A percentile compares a stretch with the other conserved stretches of the same genome.
These are phyloP conservation scores for Pseudocercospora ulei DNA, from an alignment of 2,329 filamentous ascomycete species.

Conservation along the genomic window DNA sequence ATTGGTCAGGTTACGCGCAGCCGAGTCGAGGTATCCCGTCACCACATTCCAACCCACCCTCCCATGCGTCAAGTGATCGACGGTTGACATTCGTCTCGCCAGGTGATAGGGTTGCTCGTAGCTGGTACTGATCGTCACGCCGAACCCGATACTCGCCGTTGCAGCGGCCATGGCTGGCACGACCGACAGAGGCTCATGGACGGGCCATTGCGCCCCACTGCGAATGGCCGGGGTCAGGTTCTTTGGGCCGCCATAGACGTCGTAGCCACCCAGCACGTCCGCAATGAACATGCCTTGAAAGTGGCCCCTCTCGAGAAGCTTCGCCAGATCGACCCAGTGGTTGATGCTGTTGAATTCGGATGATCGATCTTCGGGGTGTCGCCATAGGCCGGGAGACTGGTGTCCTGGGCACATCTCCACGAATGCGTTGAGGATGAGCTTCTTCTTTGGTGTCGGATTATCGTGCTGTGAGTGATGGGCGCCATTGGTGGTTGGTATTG, in stretches of 20 bases:
- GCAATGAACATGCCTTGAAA: slow-evolving; percentile 60
- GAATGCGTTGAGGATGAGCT: slow-evolving; percentile 39
- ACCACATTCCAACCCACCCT: slow-evolving; percentile 45
- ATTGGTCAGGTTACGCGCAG: slow-evolving; percentile 52
- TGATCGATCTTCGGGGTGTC: slow-evolving; percentile 55
- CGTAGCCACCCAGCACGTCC: slow-evolving; percentile 57
- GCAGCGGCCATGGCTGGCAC: slow-evolving; percentile 59
- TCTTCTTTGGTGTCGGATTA: slow-evolving; percentile 30
- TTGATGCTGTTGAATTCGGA: slow-evolving; percentile 51
- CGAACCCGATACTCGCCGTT: slow-evolving; percentile 58
- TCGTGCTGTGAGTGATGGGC: neutral
- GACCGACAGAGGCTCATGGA: slow-evolving; percentile 57
- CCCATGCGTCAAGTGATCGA: slow-evolving; percentile 55
- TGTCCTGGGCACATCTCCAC: slow-evolving; percentile 40
- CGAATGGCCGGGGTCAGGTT: slow-evolving; percentile 52
- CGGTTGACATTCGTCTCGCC: slow-evolving; percentile 54
- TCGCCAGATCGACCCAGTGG: slow-evolving; percentile 53
- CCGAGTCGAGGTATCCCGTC: slow-evolving; percentile 58
- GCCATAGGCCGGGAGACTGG: slow-evolving; percentile 51
- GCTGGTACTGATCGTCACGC: slow-evolving; percentile 57
- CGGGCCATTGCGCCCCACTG: slow-evolving; percentile 59
- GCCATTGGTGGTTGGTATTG: neutral
- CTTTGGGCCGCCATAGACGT: slow-evolving; percentile 56
- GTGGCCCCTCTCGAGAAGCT: slow-evolving; percentile 52
- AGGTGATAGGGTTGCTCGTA: slow-evolving; percentile 62